Evolutionary conservation across 306 rosid species (phyloP).

Genomic region (Gastrolobium villosum): DNA sequence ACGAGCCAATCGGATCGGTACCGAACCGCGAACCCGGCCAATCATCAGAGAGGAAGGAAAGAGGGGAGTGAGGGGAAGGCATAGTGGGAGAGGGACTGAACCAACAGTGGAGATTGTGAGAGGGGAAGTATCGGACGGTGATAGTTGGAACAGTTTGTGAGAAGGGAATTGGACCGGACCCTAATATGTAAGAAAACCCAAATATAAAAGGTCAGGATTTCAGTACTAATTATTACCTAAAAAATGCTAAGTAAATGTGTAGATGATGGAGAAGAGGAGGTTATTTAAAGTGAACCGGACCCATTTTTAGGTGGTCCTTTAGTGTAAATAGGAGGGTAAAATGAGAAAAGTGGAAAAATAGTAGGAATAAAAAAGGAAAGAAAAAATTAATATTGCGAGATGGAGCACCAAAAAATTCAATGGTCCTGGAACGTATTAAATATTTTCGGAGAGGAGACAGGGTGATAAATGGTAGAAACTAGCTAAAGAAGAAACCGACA

Average conservation of each 20-base stretch:
- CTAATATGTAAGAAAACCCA: slow-evolving; percentile 24
- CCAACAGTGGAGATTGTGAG: slow-evolving; percentile 51
- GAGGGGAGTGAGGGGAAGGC: slow-evolving; percentile 11
- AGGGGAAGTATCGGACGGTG: slow-evolving; percentile 52
- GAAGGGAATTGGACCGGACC: slow-evolving; percentile 47
- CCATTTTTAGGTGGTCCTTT: no score
- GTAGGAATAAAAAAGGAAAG: no score
- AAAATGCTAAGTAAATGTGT: background rate
- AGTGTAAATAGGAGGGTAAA: no score
- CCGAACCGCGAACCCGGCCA: slow-evolving; percentile 45
- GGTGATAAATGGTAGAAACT: background rate
- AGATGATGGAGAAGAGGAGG: background rate
- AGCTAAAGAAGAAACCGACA: slow-evolving; percentile 41
- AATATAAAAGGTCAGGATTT: slow-evolving; percentile 6
- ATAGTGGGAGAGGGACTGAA: slow-evolving; percentile 3
- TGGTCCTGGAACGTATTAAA: no score
- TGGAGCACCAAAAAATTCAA: no score
- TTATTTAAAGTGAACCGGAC: no score
- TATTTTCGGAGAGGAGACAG: no score
- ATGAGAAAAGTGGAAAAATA: no score
- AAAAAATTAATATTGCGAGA: no score
- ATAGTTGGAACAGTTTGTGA: slow-evolving; percentile 46
- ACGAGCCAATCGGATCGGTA: slow-evolving; percentile 54
- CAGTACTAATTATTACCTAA: background rate
- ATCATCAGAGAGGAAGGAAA: slow-evolving; percentile 40